These are phyloP conservation scores for Apiospora phragmitis DNA, from an alignment of 2,329 filamentous ascomycete genomes.

Conservation along the genomic window DNA sequence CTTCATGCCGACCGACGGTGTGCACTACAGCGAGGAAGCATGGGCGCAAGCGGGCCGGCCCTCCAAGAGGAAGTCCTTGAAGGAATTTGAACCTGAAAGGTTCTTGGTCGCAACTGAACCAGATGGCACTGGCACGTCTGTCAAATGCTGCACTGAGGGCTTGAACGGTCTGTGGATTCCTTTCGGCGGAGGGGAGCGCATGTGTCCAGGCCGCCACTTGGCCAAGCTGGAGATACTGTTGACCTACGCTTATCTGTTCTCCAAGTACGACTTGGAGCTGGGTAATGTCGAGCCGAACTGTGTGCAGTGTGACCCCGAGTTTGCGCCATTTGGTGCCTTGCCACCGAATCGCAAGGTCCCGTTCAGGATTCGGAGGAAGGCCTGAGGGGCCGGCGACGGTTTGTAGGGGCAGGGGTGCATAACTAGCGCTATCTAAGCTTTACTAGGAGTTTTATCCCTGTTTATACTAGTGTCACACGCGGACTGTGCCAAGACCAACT, in stretches of 20 bases:
- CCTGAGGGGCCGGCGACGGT: too few relatives aligned
- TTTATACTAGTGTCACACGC: too few relatives aligned
- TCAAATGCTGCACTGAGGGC: constrained; percentile 12
- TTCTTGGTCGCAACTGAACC: constrained; percentile 15
- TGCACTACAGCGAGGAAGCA: constrained; percentile 12
- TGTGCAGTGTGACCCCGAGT: neutral
- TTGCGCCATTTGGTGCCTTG: neutral
- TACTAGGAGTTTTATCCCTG: too few relatives aligned
- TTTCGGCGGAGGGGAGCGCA: constrained; percentile 19
- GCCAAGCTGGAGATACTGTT: constrained; percentile 15
- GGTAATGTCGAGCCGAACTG: neutral
- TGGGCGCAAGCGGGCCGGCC: constrained; percentile 12
- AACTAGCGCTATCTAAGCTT: too few relatives aligned
- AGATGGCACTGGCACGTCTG: neutral
- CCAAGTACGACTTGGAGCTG: constrained; percentile 1
- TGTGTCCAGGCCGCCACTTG: constrained; percentile 21
- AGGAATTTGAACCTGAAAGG: constrained; percentile 17
- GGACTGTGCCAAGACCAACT: too few relatives aligned
- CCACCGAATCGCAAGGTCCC: neutral
- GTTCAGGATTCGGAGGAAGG: constrained; percentile 9
- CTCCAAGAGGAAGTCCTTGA: constrained; percentile 13
- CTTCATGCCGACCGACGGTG: constrained; percentile 11
- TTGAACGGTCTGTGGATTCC: constrained; percentile 19
- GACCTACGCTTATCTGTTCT: neutral
- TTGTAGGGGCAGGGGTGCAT: too few relatives aligned